phyloP scores from a whole-genome alignment of 805 yeast genomes.

The Wickerhamomyces hampshirensis region DNA sequence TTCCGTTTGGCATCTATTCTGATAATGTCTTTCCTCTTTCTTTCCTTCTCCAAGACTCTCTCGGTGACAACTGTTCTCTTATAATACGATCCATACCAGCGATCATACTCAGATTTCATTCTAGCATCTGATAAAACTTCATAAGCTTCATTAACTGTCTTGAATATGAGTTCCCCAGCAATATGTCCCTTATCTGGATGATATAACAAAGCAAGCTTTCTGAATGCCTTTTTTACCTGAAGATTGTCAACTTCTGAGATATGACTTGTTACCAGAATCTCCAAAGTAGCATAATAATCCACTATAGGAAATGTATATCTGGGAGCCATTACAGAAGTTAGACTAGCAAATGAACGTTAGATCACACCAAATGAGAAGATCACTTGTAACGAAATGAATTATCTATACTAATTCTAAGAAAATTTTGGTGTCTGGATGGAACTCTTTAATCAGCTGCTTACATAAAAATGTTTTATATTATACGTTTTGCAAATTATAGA shows the following conservation, averaged over 20 bases:
- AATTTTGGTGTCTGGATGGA: too few relatives aligned
- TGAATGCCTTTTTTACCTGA: constrained; percentile 59
- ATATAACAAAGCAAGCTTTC: constrained; percentile 57
- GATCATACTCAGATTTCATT: constrained; percentile 3
- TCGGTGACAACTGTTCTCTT: constrained; percentile 3
- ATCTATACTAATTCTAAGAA: too few relatives aligned
- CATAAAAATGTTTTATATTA: too few relatives aligned
- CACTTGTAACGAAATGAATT: too few relatives aligned
- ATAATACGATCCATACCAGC: constrained; percentile 10
- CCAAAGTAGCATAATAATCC: constrained; percentile 11
- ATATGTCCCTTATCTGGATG: constrained; percentile 68
- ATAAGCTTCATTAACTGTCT: constrained; percentile 4
- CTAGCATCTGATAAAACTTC: constrained; percentile 3
- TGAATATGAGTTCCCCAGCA: constrained; percentile 10
- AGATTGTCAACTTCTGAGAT: constrained; percentile 19
- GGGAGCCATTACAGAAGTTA: too few relatives aligned
- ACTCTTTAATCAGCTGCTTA: too few relatives aligned
- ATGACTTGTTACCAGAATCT: constrained; percentile 1
- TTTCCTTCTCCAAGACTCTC: constrained; percentile 1
- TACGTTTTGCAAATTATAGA: too few relatives aligned
- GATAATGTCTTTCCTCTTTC: neutral
- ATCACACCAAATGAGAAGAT: too few relatives aligned
- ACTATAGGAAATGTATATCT: neutral
- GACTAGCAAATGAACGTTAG: too few relatives aligned
- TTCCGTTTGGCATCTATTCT: constrained; percentile 1